Base-by-base conservation (phyloP, 2,329 filamentous ascomycete species). In the Aplosporella prunicola region DNA sequence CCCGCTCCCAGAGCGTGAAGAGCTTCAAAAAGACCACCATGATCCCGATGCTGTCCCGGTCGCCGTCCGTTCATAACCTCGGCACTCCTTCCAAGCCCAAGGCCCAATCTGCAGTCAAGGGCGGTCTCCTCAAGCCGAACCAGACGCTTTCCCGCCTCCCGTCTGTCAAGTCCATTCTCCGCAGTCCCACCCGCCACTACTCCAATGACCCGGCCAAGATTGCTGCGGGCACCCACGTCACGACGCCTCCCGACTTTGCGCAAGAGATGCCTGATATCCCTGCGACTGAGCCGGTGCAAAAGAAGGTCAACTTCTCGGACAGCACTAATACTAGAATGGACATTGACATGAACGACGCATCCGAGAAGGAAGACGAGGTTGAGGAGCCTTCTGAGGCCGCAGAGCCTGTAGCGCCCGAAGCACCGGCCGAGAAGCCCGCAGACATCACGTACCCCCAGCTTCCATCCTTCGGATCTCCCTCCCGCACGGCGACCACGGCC, bases 281-380 rank as follows among this genome's bases (percentile, higher is more conserved):
- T 38, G 78, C 76, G 5, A 85, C 81, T 1, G 82, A 81, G 6
- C 78, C 78, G 20, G 72, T 78, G 16, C 82, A 78, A 57, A 93
- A 93, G 64, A 77, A 75, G 55, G 84, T 93, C 23, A 78, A 82
- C 34, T 94, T 93, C 51, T 86, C 82, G 0, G 80, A 79, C 0
- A 78, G 76, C 43, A 78, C 79, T 5, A 20, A 31, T 13, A 26
- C 16, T 14, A 29, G 10, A n/a, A 24, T 24, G 22, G 22, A 24
- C 8, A 24, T 8, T 8, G 22, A 24, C 22, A 24, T 8, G 22
- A 24, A n/a, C 8, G 8, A 8, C 22, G 8, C 22, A 8, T 24
- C 22, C 22, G n/a, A 24, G 8, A 24, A 24, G 22, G n/a, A n/a
- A n/a, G n/a, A n/a, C n/a, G n/a, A n/a, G n/a, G n/a, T n/a, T n/a